Percentiles rank a stretch among this genome's conserved stretches.
Conservation (phyloP, 805 yeast genomes). For the Yarrowia divulgata region DNA sequence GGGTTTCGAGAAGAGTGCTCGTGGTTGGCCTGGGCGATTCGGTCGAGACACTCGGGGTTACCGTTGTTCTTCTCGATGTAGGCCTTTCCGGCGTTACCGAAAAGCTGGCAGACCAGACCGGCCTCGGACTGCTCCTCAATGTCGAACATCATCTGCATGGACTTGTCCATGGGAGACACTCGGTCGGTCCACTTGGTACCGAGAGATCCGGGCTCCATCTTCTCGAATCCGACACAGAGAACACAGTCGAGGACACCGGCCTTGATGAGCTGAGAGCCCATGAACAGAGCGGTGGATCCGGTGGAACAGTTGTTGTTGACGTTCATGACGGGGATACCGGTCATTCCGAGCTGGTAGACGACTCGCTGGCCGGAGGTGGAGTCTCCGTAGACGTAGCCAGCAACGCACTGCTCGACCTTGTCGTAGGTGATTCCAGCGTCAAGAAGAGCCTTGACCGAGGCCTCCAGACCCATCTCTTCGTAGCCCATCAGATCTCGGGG, state of each 20-base stretch:
- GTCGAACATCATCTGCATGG: conserved; percentile 43
- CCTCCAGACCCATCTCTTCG: conserved; percentile 46
- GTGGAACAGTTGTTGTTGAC: conserved; percentile 47
- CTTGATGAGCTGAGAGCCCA: conserved; percentile 43
- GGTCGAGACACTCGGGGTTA: conserved; percentile 43
- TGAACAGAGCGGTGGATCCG: conserved; percentile 45
- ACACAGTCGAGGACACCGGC: conserved; percentile 45
- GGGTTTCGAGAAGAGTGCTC: conserved; percentile 46
- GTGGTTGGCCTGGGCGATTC: conserved; percentile 45
- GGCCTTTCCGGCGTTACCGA: conserved; percentile 45
- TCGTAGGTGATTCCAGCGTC: conserved; percentile 46
- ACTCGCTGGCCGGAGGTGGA: conserved; percentile 46
- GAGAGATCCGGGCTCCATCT: conserved; percentile 46
- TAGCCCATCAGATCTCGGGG: conserved; percentile 44
- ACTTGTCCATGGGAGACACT: conserved; percentile 42
- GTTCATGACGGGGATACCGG: conserved; percentile 45
- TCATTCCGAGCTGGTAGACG: conserved; percentile 46
- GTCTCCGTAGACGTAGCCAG: conserved; percentile 46
- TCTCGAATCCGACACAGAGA: conserved; percentile 46
- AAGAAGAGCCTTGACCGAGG: conserved; percentile 45
- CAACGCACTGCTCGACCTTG: conserved; percentile 43
- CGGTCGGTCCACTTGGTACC: conserved; percentile 44
- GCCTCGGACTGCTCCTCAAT: conserved; percentile 41
- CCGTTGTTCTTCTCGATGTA: conserved; percentile 43
- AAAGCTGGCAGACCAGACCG: conserved; percentile 45